These are phyloP conservation scores for Apiospora phragmitis DNA, from an alignment of 2,329 filamentous ascomycete species.

Conservation along the genomic window DNA sequence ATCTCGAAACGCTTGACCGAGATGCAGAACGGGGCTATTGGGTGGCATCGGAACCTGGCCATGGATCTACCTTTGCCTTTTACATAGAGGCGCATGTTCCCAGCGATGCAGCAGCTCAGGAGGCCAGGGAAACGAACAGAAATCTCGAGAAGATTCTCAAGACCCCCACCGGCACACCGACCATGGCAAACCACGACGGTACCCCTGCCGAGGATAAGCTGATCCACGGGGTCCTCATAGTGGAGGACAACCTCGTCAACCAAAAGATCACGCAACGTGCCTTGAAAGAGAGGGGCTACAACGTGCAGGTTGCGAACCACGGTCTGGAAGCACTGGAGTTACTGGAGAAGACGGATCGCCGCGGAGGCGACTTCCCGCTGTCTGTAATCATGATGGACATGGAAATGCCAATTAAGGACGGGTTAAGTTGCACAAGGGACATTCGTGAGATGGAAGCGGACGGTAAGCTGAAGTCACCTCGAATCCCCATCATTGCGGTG, in stretches of 20 bases:
- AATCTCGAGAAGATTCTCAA: constrained; percentile 27
- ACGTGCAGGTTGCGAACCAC: constrained; percentile 62
- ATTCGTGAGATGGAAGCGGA: constrained; percentile 63
- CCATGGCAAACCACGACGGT: constrained; percentile 15
- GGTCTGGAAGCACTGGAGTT: constrained; percentile 58
- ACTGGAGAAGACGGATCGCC: constrained; percentile 22
- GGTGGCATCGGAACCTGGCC: constrained; percentile 65
- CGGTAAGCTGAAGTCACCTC: constrained; percentile 50
- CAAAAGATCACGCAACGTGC: constrained; percentile 64
- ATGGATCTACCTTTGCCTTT: constrained; percentile 73
- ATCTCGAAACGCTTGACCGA: constrained; percentile 74
- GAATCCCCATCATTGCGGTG: constrained; percentile 64
- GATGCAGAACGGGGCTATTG: constrained; percentile 74
- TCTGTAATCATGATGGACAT: constrained; percentile 74
- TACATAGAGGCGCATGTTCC: constrained; percentile 60
- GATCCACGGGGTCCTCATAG: constrained; percentile 56
- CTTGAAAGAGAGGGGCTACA: constrained; percentile 57
- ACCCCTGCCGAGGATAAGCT: constrained; percentile 21
- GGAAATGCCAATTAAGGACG: constrained; percentile 75
- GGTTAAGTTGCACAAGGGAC: constrained; percentile 62
- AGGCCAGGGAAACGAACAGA: constrained; percentile 34
- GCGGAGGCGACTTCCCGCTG: constrained; percentile 38
- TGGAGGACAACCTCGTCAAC: constrained; percentile 69
- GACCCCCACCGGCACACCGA: constrained; percentile 15
- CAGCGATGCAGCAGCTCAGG: constrained; percentile 38